Evolutionary conservation across 2,329 filamentous ascomycete species (phyloP).

Genomic region (Emydomyces testavorans): DNA sequence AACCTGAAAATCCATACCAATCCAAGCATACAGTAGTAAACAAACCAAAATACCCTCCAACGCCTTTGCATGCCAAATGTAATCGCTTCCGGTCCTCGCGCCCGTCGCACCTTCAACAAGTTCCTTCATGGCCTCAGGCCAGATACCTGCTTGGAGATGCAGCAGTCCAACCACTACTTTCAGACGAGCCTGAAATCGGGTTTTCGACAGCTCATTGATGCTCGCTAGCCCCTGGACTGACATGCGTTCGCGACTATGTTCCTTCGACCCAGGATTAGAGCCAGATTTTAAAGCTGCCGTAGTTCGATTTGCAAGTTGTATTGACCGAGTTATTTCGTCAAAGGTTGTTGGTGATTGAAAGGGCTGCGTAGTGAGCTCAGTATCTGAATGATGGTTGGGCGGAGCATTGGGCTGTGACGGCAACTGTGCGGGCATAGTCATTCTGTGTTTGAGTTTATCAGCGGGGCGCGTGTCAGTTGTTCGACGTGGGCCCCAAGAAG

Average conservation of each 20-base stretch:
- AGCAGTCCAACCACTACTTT: conserved; percentile 71
- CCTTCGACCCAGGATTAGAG: conserved; percentile 38
- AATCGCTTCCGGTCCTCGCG: conserved; percentile 71
- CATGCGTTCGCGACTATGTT: conserved; percentile 49
- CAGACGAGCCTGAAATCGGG: conserved; percentile 68
- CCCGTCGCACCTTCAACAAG: conserved; percentile 67
- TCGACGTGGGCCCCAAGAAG: conserved; percentile 39
- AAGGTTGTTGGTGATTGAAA: conserved; percentile 44
- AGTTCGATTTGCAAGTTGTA: conserved; percentile 29
- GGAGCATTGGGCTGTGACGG: conserved; percentile 36
- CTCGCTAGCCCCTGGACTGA: conserved; percentile 58
- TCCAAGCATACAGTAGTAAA: conserved; percentile 73
- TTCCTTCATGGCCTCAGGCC: conserved; percentile 77
- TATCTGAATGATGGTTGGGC: conserved; percentile 31
- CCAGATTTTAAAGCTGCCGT: conserved; percentile 29
- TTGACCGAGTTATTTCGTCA: conserved; percentile 40
- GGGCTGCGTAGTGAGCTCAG: conserved; percentile 23
- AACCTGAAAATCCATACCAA: conserved; percentile 61
- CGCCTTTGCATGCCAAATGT: conserved; percentile 95
- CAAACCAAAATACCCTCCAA: conserved; percentile 77
- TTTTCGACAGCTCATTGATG: conserved; percentile 63
- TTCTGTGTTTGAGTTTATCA: conserved; percentile 55
- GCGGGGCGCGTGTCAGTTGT: conserved; percentile 37
- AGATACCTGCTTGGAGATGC: conserved; percentile 79
- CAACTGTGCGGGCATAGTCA: conserved; percentile 63